Base-by-base conservation (phyloP, 1,284 basidiomycete genomes). In the Erythrobasidium hasegawianum region DNA sequence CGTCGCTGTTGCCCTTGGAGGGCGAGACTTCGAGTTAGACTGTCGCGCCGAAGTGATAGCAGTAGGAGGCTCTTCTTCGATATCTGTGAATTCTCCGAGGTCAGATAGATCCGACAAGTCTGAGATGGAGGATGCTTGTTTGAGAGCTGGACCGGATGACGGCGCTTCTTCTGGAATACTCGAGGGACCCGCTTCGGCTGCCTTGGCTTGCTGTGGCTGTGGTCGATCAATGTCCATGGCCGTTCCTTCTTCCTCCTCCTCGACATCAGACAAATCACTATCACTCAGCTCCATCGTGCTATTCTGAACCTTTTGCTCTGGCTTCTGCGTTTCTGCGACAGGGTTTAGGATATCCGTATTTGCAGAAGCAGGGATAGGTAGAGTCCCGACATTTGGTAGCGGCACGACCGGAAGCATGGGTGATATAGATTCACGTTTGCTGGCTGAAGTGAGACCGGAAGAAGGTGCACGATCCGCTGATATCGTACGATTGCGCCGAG, bases 101-200 rank as follows among this genome's bases (percentile, higher is more conserved):
- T 53, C 50, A 4, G 50, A 53, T 20, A 53, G 50, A 16, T 53
- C 50, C 8, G 50, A 53, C n/a, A 53, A 26, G 26, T 53, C 50
- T 4, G 50, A 53, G 7, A 53, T 53, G 9, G 43, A 47, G 8
- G 16, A 5, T 18, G 43, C 43, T 18, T 14, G 43, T 47, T 24
- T 24, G n/a, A 47, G 4, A 5, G 43, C n/a, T 5, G 43, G 43
- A 24, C 4, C 43, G 16, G 43, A 14, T n/a, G 43, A 4, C 43
- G 5, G 5, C n/a, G n/a, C n/a, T n/a, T n/a, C n/a, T n/a, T n/a
- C n/a, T n/a, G 43, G 43, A 8, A 47, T 5, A 4, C 5, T 47
- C 5, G 43, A 24, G 8, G 16, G 43, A 5, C 43, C 22, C 4
- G 43, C 43, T 14, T 47, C n/a, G 5, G 22, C 43, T 7, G 43